phyloP scores from a whole-genome alignment of 345 rosid species.

The Anacardium occidentale region DNA sequence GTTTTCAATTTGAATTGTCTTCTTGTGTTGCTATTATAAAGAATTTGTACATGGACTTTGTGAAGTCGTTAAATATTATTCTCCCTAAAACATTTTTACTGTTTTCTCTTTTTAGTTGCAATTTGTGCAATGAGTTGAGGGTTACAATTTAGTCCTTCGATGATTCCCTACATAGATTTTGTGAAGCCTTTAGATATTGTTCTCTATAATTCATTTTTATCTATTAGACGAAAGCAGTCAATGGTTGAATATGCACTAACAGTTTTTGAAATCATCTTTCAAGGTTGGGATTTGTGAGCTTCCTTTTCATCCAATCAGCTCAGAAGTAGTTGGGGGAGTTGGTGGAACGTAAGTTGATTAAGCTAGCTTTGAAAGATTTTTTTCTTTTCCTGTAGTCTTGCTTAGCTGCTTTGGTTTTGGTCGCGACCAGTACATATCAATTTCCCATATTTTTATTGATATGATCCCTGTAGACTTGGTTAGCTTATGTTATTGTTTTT shows the following conservation, averaged over 20 bases:
- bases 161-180: not conserved
- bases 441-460: not conserved
- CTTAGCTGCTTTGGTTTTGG: not conserved
- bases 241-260: not conserved
- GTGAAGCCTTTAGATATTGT: conserved; percentile 2
- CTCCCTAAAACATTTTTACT: too few species aligned
- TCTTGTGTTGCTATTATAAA: not conserved
- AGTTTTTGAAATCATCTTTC: conserved; percentile 11
- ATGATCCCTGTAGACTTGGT: not conserved
- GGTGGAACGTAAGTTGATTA: conserved; percentile 94
- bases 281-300: conserved; percentile 97
- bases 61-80: too few species aligned
- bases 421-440: not conserved
- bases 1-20: not conserved
- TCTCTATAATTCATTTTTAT: not conserved
- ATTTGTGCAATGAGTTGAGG: not conserved
- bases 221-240: not conserved
- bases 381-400: not conserved
- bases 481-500: too few species aligned
- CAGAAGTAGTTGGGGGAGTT: conserved; percentile 91
- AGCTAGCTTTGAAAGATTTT: not conserved
- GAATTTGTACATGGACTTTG: not conserved
- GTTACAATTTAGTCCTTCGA: not conserved
- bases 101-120: not conserved
- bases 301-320: conserved; percentile 93